phyloP scores from a whole-genome alignment of 768 basidiomycete species.

The Boletus sp. region DNA sequence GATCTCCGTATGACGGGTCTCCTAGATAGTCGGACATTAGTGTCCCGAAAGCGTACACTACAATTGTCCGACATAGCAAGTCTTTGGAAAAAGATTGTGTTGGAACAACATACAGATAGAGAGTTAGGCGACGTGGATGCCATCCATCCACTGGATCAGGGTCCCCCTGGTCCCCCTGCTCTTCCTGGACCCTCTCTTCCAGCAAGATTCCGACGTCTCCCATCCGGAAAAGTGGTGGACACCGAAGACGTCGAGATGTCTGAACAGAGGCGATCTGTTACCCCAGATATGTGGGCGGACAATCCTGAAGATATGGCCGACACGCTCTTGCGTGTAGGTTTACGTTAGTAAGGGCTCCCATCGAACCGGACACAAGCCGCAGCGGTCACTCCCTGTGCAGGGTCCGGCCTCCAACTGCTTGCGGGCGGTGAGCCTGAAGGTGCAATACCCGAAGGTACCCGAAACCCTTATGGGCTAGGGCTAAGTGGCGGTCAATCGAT shows the following conservation, averaged over 20 bases:
- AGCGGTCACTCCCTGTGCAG: too few species aligned
- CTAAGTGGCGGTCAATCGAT: too few species aligned
- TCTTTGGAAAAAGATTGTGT: not conserved
- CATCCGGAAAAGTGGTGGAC: not conserved
- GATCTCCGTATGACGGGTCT: not conserved
- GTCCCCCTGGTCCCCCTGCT: not conserved
- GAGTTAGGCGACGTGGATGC: rapidly evolving
- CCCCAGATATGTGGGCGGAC: not conserved
- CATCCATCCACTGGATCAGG: not conserved
- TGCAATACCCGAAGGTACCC: too few species aligned
- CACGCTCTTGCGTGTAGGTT: too few species aligned
- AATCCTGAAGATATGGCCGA: too few species aligned
- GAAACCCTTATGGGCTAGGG: too few species aligned
- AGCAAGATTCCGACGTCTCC: not conserved
- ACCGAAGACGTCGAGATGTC: rapidly evolving
- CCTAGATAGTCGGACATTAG: not conserved
- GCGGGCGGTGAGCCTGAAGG: too few species aligned
- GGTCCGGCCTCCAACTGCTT: too few species aligned
- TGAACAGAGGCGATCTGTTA: not conserved
- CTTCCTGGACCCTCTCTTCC: not conserved
- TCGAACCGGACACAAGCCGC: too few species aligned
- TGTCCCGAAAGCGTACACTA: not conserved
- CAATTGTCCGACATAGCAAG: not conserved
- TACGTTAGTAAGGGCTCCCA: too few species aligned
- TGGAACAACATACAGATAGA: not conserved